phyloP scores from a whole-genome alignment of 371 early-diverging fungal genomes.

The Mycotypha africana region DNA sequence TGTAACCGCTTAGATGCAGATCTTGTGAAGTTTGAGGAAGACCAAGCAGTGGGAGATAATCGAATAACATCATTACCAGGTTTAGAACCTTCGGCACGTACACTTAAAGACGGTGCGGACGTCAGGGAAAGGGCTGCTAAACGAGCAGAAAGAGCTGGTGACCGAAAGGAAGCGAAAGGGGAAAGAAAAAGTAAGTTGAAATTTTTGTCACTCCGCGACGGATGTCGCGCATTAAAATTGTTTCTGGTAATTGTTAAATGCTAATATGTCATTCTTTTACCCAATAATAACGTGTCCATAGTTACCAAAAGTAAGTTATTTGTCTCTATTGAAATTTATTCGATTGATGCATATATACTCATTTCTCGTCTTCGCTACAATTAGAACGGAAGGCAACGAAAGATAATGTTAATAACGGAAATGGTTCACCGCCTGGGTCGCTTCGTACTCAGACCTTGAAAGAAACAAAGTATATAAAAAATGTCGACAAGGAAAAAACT shows the following conservation, averaged over 20 bases:
- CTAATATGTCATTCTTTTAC: too few species aligned
- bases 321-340: too few species aligned
- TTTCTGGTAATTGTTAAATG: background rate
- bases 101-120: constrained; percentile 22
- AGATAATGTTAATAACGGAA: constrained; percentile 4
- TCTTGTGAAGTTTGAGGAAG: constrained; percentile 44
- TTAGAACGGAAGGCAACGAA: constrained; percentile 20
- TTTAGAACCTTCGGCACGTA: constrained; percentile 35
- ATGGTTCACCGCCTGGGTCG: constrained; percentile 18
- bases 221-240: background rate
- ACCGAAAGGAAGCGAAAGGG: constrained; percentile 29
- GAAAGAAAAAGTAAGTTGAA: constrained; percentile 29
- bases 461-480: constrained; percentile 19
- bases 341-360: background rate
- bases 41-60: constrained; percentile 26
- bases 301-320: too few species aligned
- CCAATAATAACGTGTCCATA: too few species aligned
- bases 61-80: constrained; percentile 39
- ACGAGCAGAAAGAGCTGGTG: constrained; percentile 27
- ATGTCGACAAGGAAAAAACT: constrained; percentile 19
- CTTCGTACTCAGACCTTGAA: too few species aligned
- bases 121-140: constrained; percentile 23
- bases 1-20: constrained; percentile 44
- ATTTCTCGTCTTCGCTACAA: background rate
- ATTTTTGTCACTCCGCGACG: too few species aligned